Evolutionary conservation across 805 yeast species (phyloP).

Genomic region (Cyberlindnera misumaiensis): DNA sequence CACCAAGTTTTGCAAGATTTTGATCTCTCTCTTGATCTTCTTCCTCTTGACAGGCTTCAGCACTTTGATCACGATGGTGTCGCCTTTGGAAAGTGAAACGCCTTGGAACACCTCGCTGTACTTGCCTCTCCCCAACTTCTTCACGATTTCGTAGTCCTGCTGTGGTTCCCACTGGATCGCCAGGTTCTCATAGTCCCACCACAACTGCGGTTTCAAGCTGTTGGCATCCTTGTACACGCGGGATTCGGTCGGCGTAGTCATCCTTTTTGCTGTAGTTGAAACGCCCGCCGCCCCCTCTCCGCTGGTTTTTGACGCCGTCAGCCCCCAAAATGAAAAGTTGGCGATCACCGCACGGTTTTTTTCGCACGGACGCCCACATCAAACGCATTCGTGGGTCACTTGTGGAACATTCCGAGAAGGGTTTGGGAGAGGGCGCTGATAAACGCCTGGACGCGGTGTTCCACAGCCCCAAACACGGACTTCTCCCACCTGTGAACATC

Average conservation of each 20-base stretch:
- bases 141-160: constrained; percentile 76
- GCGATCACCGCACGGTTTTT: too few species aligned
- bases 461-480: too few species aligned
- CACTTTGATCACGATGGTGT: constrained; percentile 79
- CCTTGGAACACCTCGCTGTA: constrained; percentile 93
- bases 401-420: too few species aligned
- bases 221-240: constrained; percentile 81
- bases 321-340: too few species aligned
- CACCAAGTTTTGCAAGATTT: constrained; percentile 75
- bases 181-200: constrained; percentile 80
- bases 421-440: too few species aligned
- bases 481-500: background rate
- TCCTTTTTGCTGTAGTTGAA: too few species aligned
- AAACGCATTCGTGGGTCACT: too few species aligned
- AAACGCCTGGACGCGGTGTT: too few species aligned
- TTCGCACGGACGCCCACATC: too few species aligned
- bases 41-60: constrained; percentile 89
- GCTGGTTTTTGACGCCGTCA: too few species aligned
- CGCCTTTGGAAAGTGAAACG: constrained; percentile 51
- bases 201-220: constrained; percentile 63
- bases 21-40: constrained; percentile 86
- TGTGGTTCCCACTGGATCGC: constrained; percentile 80
- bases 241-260: background rate
- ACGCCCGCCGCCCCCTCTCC: too few species aligned
- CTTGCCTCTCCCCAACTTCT: constrained; percentile 87